These are phyloP conservation scores for Penicillium riverlandense DNA, from an alignment of 495 filamentous ascomycete species.

Conservation along the genomic window DNA sequence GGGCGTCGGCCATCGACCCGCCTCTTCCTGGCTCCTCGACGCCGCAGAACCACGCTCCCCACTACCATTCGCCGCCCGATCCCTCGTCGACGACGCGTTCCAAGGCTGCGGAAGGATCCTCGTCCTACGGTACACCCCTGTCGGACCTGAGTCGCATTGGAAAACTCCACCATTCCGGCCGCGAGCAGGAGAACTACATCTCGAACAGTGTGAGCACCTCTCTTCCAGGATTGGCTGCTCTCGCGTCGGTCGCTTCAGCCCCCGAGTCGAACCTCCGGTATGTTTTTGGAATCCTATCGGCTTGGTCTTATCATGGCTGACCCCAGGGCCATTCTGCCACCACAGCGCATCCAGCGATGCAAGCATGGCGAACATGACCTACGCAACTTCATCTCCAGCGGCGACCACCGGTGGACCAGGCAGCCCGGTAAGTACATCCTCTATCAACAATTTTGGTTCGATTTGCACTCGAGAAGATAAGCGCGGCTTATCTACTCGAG, in stretches of 20 bases:
- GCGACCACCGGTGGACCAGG: conserved; percentile 60
- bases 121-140: neutral
- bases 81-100: conserved; percentile 3
- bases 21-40: conserved; percentile 39
- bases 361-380: conserved; percentile 51
- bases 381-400: conserved; percentile 59
- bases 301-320: conserved; percentile 15
- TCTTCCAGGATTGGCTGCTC: conserved; percentile 39
- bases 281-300: conserved; percentile 9
- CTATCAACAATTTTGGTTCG: conserved; percentile 12
- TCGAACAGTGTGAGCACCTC: conserved; percentile 19
- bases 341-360: conserved; percentile 45
- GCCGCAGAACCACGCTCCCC: conserved; percentile 29
- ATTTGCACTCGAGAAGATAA: neutral
- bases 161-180: conserved; percentile 11
- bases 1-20: conserved; percentile 53
- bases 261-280: conserved; percentile 64
- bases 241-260: conserved; percentile 55
- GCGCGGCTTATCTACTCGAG: conserved; percentile 13
- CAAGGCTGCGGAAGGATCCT: too few relatives aligned
- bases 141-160: conserved; percentile 16
- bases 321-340: conserved; percentile 1
- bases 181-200: conserved; percentile 10
- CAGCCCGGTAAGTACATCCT: conserved; percentile 50
- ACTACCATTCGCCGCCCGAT: conserved; percentile 17